Base-by-base conservation (phyloP, 2,329 filamentous ascomycete species). In the Fusarium napiforme region DNA sequence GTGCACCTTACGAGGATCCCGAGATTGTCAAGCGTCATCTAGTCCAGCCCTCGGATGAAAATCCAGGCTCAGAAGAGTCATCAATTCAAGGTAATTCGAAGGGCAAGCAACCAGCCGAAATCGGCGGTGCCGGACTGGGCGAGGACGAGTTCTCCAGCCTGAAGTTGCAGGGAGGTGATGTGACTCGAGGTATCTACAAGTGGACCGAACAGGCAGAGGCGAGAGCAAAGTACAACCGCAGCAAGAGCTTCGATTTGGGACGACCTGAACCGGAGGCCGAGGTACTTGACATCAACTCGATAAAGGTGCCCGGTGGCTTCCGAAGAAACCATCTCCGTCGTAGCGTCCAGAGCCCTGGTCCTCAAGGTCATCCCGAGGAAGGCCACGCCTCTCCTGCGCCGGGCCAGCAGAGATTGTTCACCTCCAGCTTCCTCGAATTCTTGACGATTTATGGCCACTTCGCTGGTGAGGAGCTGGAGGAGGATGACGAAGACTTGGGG, bases 381-480 rank as follows among this genome's bases (percentile, higher is more conserved):
- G 82, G 77, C 59, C 74, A 74, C 70, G 78, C 72, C 79, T 82
- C 82, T 80, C 77, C 83, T 18, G 69, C 67, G 19, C 72, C 71
- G 2, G 73, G 77, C 21, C 78, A 78, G 79, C 79, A 78, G 76
- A 90, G 90, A 70, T 86, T 97, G 37, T 91, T 97, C 66, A 98
- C 96, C 1, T 95, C 89, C 74, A 99, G 93, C 82, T 99, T 99
- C 80, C 89, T 99, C 67, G 97, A 99, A 81, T 99, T 99, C 78
- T 82, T 99, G 57, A 95, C 94, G 12, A 88, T 99, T 36, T 99
- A 98, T 77, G 96, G 96, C 8, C 96, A 99, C 83, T 99, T 99
- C 81, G 96, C 96, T 4, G 96, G 96, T 83, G 96, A 99, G 82
- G 93, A 97, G 80, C 88, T 99, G 18, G 95, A 98, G 81, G 96